These are phyloP conservation scores for Alternaria sp. DNA, from an alignment of 2,329 filamentous ascomycete species.

Conservation along the genomic window DNA sequence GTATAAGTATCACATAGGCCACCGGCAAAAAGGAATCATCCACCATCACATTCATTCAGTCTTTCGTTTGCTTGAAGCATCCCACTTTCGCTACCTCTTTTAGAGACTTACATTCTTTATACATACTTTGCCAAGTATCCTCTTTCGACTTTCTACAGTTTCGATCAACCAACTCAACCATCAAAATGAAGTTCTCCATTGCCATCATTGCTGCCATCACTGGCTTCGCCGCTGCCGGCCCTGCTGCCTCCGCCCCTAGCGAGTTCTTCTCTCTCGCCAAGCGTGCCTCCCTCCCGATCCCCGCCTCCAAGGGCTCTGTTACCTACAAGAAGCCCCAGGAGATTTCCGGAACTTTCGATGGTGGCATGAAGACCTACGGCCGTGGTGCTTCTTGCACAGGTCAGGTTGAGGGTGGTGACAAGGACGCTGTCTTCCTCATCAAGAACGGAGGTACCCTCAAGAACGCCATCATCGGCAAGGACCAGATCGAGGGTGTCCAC, in stretches of 20 bases:
- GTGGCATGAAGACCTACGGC: slow-evolving; percentile 48
- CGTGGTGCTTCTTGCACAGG: slow-evolving; percentile 51
- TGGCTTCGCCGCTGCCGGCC: slow-evolving; percentile 42
- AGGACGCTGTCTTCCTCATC: slow-evolving; percentile 63
- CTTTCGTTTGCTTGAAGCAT: slow-evolving; percentile 38
- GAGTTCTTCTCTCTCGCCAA: slow-evolving; percentile 40
- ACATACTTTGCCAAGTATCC: slow-evolving; percentile 26
- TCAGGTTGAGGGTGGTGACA: slow-evolving; percentile 56
- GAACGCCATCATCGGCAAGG: slow-evolving; percentile 65
- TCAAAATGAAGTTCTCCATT: slow-evolving; percentile 48
- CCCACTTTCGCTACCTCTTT: slow-evolving; percentile 27
- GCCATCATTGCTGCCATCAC: slow-evolving; percentile 36
- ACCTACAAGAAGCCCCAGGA: slow-evolving; percentile 36
- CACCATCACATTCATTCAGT: slow-evolving; percentile 30
- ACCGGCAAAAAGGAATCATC: slow-evolving; percentile 15
- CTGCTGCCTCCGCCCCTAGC: slow-evolving; percentile 32
- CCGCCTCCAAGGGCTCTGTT: slow-evolving; percentile 44
- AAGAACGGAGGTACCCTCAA: slow-evolving; percentile 61
- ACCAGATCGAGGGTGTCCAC: slow-evolving; percentile 53
- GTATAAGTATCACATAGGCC: slow-evolving; percentile 24
- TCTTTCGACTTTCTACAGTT: slow-evolving; percentile 25
- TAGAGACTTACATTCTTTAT: slow-evolving; percentile 27
- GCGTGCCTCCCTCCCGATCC: slow-evolving; percentile 43
- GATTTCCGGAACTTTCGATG: slow-evolving; percentile 43
- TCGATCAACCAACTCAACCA: slow-evolving; percentile 18